Conservation (phyloP, 2,329 filamentous ascomycete genomes). For the Elsinoe batatas region DNA sequence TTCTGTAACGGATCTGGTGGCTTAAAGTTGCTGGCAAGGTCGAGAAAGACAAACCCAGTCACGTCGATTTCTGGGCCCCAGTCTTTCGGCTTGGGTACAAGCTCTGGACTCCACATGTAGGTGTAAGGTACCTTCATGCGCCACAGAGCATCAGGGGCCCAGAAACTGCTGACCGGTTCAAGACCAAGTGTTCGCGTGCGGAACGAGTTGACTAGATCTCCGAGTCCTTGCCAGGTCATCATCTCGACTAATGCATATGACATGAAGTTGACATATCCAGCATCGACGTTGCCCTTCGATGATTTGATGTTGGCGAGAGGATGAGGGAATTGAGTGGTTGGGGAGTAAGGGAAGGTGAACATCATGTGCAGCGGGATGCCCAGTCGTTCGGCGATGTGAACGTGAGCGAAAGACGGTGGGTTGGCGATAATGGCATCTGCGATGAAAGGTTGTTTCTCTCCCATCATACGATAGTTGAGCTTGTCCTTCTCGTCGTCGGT, state of each 20-base stretch:
- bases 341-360: constrained; percentile 59
- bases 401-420: constrained; percentile 65
- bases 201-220: constrained; percentile 68
- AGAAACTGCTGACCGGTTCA: constrained; percentile 64
- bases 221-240: constrained; percentile 57
- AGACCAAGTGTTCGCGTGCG: constrained; percentile 58
- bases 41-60: constrained; percentile 28
- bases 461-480: constrained; percentile 53
- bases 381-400: constrained; percentile 69
- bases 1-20: constrained; percentile 25
- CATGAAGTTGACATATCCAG: constrained; percentile 68
- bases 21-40: constrained; percentile 27
- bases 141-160: constrained; percentile 65
- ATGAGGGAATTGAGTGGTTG: constrained; percentile 66
- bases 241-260: constrained; percentile 72
- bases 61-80: constrained; percentile 31
- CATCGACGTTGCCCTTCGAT: constrained; percentile 55
- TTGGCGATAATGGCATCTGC: constrained; percentile 80
- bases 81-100: constrained; percentile 38
- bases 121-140: constrained; percentile 66
- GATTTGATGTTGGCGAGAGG: constrained; percentile 64
- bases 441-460: constrained; percentile 50
- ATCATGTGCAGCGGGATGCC: constrained; percentile 60
- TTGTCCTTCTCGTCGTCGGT: constrained; percentile 58
- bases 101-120: constrained; percentile 44